Percentiles rank a stretch among this genome's conserved stretches.
Evolutionary conservation across 1,284 basidiomycete genomes (phyloP).

Genomic region (Cutaneotrichosporon curvatum): DNA sequence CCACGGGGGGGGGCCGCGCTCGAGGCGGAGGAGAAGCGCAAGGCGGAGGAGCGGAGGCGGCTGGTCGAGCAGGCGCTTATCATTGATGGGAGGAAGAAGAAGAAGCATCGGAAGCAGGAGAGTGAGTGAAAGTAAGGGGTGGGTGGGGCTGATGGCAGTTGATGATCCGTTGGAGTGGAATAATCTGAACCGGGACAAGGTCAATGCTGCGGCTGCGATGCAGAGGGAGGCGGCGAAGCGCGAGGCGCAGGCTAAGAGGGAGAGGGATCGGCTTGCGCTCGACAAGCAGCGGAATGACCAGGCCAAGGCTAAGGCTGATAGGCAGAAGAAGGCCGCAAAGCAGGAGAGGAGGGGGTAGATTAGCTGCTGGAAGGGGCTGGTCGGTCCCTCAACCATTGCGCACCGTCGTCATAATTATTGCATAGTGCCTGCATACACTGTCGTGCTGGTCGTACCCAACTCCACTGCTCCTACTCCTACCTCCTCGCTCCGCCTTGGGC

Average conservation of each 20-base stretch:
- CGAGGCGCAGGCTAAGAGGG: conserved; percentile 29
- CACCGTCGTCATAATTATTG: too few relatives aligned
- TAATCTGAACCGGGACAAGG: conserved; percentile 45
- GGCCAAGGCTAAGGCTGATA: conserved; percentile 44
- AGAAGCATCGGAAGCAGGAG: conserved; percentile 40
- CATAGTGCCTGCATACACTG: too few relatives aligned
- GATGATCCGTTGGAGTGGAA: conserved; percentile 27
- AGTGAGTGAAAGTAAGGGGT: conserved; percentile 18
- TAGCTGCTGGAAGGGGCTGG: too few relatives aligned
- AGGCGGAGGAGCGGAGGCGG: conserved; percentile 35
- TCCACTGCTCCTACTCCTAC: too few relatives aligned
- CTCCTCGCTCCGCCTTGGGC: too few relatives aligned
- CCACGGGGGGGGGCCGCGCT: conserved; percentile 21
- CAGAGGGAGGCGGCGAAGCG: conserved; percentile 36
- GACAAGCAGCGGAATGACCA: conserved; percentile 45
- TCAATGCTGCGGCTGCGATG: conserved; percentile 31
- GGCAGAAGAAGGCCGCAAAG: conserved; percentile 46
- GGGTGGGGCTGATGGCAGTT: conserved; percentile 18
- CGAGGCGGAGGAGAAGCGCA: conserved; percentile 33
- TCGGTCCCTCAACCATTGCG: too few relatives aligned
- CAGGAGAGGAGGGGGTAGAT: conserved; percentile 35
- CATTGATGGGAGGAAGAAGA: conserved; percentile 41
- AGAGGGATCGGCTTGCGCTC: conserved; percentile 41
- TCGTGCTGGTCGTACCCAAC: not conserved
- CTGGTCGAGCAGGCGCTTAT: conserved; percentile 38